These are phyloP conservation scores for Cutaneotrichosporon cavernicola DNA, from an alignment of 1,284 basidiomycete genomes.

Conservation along the genomic window DNA sequence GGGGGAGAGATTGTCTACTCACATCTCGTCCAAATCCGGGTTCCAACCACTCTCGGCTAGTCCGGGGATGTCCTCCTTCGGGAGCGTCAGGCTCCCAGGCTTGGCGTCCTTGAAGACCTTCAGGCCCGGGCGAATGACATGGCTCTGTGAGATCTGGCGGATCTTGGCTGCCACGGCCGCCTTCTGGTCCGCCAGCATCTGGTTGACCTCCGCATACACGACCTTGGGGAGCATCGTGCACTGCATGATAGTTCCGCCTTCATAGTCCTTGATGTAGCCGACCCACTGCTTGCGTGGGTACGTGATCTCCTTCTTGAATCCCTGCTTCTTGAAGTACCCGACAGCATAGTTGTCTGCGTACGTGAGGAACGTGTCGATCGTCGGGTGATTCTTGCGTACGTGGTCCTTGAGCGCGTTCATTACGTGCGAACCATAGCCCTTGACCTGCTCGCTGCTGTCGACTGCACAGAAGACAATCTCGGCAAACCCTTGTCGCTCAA, in stretches of 20 bases:
- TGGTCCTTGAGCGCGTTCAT: conserved; percentile 99
- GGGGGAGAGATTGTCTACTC: conserved; percentile 33
- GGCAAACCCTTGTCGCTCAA: conserved; percentile 90
- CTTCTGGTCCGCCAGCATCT: conserved; percentile 77
- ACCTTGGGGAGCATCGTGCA: conserved; percentile 91
- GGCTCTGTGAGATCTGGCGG: conserved; percentile 78
- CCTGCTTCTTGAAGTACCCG: conserved; percentile 98
- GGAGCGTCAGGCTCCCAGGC: conserved; percentile 41
- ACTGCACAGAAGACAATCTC: conserved; percentile 99
- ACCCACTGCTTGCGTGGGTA: conserved; percentile 90
- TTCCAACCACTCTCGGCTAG: conserved; percentile 93
- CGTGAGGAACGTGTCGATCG: conserved; percentile 90
- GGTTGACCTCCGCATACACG: conserved; percentile 80
- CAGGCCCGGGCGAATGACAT: conserved; percentile 81
- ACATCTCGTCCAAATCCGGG: conserved; percentile 76
- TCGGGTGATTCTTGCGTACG: conserved; percentile 73
- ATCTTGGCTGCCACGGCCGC: conserved; percentile 73
- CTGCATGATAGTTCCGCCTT: conserved; percentile 99
- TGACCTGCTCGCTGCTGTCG: conserved; percentile 93
- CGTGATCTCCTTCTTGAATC: conserved; percentile 96
- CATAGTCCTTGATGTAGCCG: conserved; percentile 99
- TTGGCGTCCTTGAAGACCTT: conserved; percentile 66
- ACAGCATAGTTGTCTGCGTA: conserved; percentile 99
- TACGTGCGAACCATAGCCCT: conserved; percentile 96
- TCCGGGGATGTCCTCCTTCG: conserved; percentile 72